Evolutionary conservation across 2,329 filamentous ascomycete species (phyloP).

Genomic region (Xenosphaeropsis pyriputrescens): DNA sequence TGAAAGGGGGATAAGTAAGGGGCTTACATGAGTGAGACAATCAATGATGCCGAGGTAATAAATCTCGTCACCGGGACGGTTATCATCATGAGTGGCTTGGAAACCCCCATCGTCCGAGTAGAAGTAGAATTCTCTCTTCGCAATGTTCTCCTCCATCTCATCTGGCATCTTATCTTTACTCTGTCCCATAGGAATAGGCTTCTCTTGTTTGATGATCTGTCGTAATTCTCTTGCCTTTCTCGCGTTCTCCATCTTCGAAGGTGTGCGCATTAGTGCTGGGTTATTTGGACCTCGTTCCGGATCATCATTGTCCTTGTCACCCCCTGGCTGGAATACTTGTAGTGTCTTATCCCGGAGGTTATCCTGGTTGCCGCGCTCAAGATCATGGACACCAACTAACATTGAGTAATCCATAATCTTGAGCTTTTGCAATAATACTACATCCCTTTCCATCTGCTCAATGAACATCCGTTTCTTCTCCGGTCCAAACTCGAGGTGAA

Average conservation of each 20-base stretch:
- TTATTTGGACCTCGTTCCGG: constrained; percentile 19
- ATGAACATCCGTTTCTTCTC: constrained; percentile 81
- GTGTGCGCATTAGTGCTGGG: constrained; percentile 65
- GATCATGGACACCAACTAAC: constrained; percentile 84
- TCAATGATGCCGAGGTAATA: constrained; percentile 99
- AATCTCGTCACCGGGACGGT: constrained; percentile 73
- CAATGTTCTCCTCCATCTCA: constrained; percentile 63
- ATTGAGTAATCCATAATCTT: constrained; percentile 99
- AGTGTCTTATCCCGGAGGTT: constrained; percentile 81
- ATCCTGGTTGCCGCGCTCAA: constrained; percentile 84
- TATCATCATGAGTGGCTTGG: constrained; percentile 81
- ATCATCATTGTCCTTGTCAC: constrained; percentile 42
- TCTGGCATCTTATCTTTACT: constrained; percentile 78
- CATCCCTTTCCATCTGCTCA: constrained; percentile 77
- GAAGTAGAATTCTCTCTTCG: constrained; percentile 62
- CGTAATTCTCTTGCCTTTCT: constrained; percentile 83
- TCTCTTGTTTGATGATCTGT: constrained; percentile 83
- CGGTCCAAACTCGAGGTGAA: constrained; percentile 77
- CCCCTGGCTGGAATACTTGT: constrained; percentile 84
- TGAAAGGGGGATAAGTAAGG: neutral
- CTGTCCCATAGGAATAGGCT: constrained; percentile 84
- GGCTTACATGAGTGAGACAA: constrained; percentile 84
- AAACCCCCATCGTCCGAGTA: constrained; percentile 92
- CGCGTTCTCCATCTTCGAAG: constrained; percentile 83
- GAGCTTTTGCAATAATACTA: constrained; percentile 69